Conservation (phyloP, 2,329 filamentous ascomycete species). For the Cladosporium halotolerans region DNA sequence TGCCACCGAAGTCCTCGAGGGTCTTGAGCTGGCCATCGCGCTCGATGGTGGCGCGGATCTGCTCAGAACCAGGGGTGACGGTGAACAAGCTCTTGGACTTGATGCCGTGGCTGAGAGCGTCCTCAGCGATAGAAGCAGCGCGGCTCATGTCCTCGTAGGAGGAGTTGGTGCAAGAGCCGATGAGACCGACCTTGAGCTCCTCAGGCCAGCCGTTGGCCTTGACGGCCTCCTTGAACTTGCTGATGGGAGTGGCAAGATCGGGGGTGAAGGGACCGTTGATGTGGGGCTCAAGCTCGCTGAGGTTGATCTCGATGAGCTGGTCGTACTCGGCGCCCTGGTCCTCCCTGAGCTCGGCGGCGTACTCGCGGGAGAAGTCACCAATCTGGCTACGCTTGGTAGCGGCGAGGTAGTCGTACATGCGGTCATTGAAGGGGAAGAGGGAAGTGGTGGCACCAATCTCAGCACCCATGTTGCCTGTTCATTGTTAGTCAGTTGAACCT, state of each 20-base stretch:
- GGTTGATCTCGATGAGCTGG: conserved; percentile 91
- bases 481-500: neutral
- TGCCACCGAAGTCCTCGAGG: conserved; percentile 91
- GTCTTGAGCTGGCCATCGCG: conserved; percentile 60
- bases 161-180: conserved; percentile 97
- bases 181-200: conserved; percentile 92
- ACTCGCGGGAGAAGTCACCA: conserved; percentile 79
- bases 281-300: conserved; percentile 89
- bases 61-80: conserved; percentile 93
- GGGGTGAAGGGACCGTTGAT: conserved; percentile 99
- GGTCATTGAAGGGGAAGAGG: conserved; percentile 94
- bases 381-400: conserved; percentile 88
- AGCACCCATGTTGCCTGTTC: conserved; percentile 37
- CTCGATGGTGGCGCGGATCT: conserved; percentile 88
- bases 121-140: conserved; percentile 81
- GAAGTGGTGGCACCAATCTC: conserved; percentile 84
- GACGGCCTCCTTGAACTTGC: conserved; percentile 91
- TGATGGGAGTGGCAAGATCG: conserved; percentile 94
- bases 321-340: conserved; percentile 94
- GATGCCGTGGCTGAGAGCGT: conserved; percentile 84
- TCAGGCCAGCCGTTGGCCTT: conserved; percentile 94
- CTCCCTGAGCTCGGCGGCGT: conserved; percentile 77
- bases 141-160: conserved; percentile 88
- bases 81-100: conserved; percentile 93
- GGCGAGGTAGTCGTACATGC: conserved; percentile 91